Conservation (phyloP, 495 filamentous ascomycete genomes). For the Aspergillus kassunensis region DNA sequence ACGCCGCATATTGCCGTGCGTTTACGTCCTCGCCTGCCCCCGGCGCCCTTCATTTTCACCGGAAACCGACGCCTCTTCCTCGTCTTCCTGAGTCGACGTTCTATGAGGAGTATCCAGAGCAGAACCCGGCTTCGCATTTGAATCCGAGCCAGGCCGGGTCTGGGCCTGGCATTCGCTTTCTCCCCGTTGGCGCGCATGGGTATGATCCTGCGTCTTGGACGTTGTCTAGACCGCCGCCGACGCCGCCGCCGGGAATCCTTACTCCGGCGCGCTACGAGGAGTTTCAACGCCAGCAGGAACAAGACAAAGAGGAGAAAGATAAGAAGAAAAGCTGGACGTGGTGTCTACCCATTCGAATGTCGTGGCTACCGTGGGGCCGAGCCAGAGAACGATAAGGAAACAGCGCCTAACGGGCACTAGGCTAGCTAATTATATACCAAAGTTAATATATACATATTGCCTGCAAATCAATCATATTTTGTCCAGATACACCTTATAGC, state of each 20-base stretch:
- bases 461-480: conserved; percentile 7
- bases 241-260: conserved; percentile 14
- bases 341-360: conserved; percentile 3
- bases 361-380: conserved; percentile 7
- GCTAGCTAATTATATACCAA: too few species aligned
- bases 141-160: neutral
- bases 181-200: conserved; percentile 12
- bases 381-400: neutral
- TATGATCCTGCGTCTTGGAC: conserved; percentile 5
- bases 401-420: neutral
- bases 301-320: neutral
- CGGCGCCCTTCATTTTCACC: neutral
- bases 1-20: conserved; percentile 23
- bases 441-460: neutral
- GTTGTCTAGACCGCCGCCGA: conserved; percentile 5
- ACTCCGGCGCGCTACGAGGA: conserved; percentile 18
- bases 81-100: neutral
- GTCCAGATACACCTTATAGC: too few species aligned
- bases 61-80: neutral
- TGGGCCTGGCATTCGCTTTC: conserved; percentile 1
- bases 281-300: neutral
- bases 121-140: neutral
- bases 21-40: conserved; percentile 10
- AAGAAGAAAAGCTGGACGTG: neutral
- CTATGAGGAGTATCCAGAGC: neutral